Conservation (phyloP, 1,284 basidiomycete genomes). For the Coniferiporia weirii region DNA sequence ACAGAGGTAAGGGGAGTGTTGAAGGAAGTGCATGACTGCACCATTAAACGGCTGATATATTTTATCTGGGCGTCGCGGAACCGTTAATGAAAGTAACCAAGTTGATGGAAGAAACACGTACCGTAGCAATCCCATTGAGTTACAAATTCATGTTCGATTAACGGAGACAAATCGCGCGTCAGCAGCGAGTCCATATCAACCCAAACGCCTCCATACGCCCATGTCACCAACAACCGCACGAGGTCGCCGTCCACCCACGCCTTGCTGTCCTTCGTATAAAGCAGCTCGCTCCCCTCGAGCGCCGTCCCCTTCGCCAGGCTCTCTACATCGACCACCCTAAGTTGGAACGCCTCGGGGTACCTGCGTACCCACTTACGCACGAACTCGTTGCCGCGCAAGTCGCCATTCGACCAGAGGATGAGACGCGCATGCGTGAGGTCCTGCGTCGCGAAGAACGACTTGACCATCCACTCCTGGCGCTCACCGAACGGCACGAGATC, state of each 20-base stretch:
- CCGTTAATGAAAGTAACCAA: slow-evolving; percentile 10
- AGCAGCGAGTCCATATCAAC: slow-evolving; percentile 92
- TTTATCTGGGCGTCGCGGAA: slow-evolving; percentile 54
- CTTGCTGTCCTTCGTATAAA: slow-evolving; percentile 61
- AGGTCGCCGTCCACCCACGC: slow-evolving; percentile 95
- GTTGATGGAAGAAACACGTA: slow-evolving; percentile 34
- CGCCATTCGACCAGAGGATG: slow-evolving; percentile 86
- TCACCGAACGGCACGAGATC: slow-evolving; percentile 75
- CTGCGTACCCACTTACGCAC: slow-evolving; percentile 54
- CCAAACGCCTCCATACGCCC: slow-evolving; percentile 89
- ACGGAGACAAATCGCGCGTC: slow-evolving; percentile 75
- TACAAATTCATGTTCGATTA: slow-evolving; percentile 89
- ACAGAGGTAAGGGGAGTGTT: slow-evolving; percentile 88
- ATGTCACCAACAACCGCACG: slow-evolving; percentile 79
- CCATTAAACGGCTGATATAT: slow-evolving; percentile 84
- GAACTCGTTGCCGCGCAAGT: slow-evolving; percentile 55
- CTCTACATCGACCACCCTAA: slow-evolving; percentile 64
- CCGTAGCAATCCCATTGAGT: slow-evolving; percentile 97
- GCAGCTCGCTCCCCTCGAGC: slow-evolving; percentile 56
- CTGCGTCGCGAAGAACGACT: slow-evolving; percentile 89
- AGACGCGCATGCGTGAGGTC: slow-evolving; percentile 58
- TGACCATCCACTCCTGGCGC: slow-evolving; percentile 83
- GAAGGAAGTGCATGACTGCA: slow-evolving; percentile 86
- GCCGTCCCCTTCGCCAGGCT: slow-evolving; percentile 69
- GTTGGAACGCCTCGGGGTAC: slow-evolving; percentile 66